Evolutionary conservation across 495 filamentous ascomycete species (phyloP).

Genomic region (Aspergillus bertholletiae): DNA sequence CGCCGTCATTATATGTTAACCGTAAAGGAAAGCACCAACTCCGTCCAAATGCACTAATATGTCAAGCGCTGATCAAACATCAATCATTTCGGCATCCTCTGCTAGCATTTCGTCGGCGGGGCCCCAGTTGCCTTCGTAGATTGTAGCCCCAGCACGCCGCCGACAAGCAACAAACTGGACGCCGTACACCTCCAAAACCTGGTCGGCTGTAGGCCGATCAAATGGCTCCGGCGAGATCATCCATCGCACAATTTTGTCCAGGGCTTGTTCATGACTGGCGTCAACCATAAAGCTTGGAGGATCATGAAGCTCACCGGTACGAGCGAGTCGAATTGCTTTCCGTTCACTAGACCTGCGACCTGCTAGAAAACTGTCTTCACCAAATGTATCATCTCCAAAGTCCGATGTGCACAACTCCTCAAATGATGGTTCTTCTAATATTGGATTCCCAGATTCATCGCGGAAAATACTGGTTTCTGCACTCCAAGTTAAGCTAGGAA

Average conservation of each 20-base stretch:
- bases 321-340: constrained; percentile 30
- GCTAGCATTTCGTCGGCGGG: constrained; percentile 69
- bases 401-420: constrained; percentile 52
- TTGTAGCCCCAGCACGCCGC: constrained; percentile 77
- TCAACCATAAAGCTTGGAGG: constrained; percentile 88
- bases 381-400: constrained; percentile 42
- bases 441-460: constrained; percentile 69
- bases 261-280: constrained; percentile 58
- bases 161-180: constrained; percentile 72
- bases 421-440: constrained; percentile 45
- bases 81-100: constrained; percentile 73
- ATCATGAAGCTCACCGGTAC: constrained; percentile 64
- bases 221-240: constrained; percentile 78
- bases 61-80: constrained; percentile 49
- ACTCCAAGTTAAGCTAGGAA: constrained; percentile 79
- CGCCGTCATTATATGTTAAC: constrained; percentile 36
- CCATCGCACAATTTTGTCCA: constrained; percentile 81
- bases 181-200: constrained; percentile 65
- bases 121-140: constrained; percentile 95
- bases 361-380: constrained; percentile 27
- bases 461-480: constrained; percentile 65
- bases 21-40: constrained; percentile 31
- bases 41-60: constrained; percentile 40
- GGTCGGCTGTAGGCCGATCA: constrained; percentile 69
- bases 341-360: constrained; percentile 22